Evolutionary conservation across 371 early-diverging fungal genomes (phyloP), one percentile per base, ranked within the genome.

Genomic region (Mucor sp.): DNA sequence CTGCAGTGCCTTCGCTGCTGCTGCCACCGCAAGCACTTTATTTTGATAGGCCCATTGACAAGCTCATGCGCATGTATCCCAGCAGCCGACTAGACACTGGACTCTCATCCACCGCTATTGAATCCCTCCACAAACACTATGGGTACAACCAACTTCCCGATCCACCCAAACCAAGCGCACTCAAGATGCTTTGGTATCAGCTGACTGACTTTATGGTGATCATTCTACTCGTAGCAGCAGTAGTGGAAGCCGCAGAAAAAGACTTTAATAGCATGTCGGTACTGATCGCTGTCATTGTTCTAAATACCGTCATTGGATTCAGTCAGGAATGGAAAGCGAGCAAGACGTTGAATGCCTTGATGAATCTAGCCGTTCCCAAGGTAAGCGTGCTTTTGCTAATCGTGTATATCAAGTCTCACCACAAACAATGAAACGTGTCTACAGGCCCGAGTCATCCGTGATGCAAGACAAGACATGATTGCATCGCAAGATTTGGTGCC

Each of bases 121-220:
- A 83, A 25, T 73, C 75, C 1, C 71, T 93, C 27, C 80, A 80
- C n/a, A 87, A 79, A 30, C 89, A 91, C 64, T 96, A 96, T 76
- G 96, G 97, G 2, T 61, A 67, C 32, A 96, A 96, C 77, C 76
- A 82, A 68, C 79, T 96, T 19, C 85, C 90, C 0, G 78, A 84
- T 23, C 94, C 95, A 1, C 91, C 92, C 17, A 80, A 82, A 30
- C 86, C 91, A 0, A 89, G 93, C 4, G 74, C 86, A 44, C 68
- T 89, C 68, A 87, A 76, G 68, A 94, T 96, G 86, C 75, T 96
- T 6, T 89, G 89, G 85, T 17, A 81, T n/a, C 96, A 97, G 74
- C 67, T 96, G 32, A 90, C 92, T 0, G 95, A 97, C 69, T 90
- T 95, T 69, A 97, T 97, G 93, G 87, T 96, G 32, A 53, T 96